Evolutionary conservation across 2,329 filamentous ascomycete species (phyloP).

Genomic region (Aspergillus cejpii): DNA sequence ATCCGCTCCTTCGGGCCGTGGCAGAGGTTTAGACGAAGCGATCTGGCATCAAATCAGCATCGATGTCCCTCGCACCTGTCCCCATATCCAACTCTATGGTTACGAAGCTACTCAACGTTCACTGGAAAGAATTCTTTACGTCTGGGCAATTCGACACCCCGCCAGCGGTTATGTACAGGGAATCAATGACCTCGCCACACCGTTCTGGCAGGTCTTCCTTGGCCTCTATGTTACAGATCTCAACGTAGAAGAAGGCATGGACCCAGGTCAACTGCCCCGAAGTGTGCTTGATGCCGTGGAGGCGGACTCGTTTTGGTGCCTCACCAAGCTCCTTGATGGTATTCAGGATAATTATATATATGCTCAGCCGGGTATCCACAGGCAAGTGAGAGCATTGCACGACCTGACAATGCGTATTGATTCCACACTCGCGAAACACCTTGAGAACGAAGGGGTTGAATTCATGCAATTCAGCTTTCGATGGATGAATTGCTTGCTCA

Average conservation of each 20-base stretch:
- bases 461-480: constrained; percentile 99
- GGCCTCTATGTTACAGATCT: constrained; percentile 91
- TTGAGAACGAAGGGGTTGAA: constrained; percentile 86
- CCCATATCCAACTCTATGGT: constrained; percentile 87
- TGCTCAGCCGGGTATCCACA: constrained; percentile 91
- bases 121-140: constrained; percentile 86
- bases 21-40: constrained; percentile 84
- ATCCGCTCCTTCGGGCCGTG: constrained; percentile 46
- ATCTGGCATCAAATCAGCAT: constrained; percentile 99
- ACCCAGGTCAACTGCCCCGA: constrained; percentile 85
- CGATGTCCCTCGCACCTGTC: constrained; percentile 91
- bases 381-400: constrained; percentile 80
- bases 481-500: constrained; percentile 99
- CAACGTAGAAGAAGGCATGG: constrained; percentile 90
- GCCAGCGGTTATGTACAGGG: constrained; percentile 97
- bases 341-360: constrained; percentile 99
- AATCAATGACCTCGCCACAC: constrained; percentile 95
- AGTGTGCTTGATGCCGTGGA: constrained; percentile 93
- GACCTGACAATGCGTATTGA: constrained; percentile 91
- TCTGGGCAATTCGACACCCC: constrained; percentile 96
- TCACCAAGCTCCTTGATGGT: constrained; percentile 95
- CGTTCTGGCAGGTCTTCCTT: constrained; percentile 96
- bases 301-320: constrained; percentile 96
- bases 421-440: constrained; percentile 71
- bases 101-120: constrained; percentile 95